Evolutionary conservation across 495 filamentous ascomycete genomes (phyloP).

Genomic region (Penicillium longicatenatum): DNA sequence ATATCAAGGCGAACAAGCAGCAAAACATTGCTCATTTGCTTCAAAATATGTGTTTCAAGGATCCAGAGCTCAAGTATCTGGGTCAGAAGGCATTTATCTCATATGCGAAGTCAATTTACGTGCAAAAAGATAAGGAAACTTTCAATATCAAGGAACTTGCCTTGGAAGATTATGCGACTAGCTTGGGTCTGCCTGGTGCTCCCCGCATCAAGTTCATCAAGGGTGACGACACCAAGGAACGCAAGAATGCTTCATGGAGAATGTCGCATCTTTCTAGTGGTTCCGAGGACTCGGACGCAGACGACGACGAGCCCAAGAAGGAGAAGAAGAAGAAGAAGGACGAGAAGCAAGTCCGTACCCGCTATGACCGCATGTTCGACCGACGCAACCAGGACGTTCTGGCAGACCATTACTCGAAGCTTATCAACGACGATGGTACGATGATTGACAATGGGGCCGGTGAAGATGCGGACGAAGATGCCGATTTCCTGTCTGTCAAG

Average conservation of each 20-base stretch:
- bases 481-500: slow-evolving; percentile 89
- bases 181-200: slow-evolving; percentile 84
- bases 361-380: slow-evolving; percentile 97
- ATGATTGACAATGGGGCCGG: slow-evolving; percentile 43
- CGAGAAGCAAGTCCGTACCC: slow-evolving; percentile 78
- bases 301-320: slow-evolving; percentile 50
- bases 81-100: slow-evolving; percentile 94
- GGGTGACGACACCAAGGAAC: slow-evolving; percentile 77
- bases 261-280: slow-evolving; percentile 51
- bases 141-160: slow-evolving; percentile 81
- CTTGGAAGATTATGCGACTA: slow-evolving; percentile 81
- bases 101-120: slow-evolving; percentile 77
- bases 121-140: slow-evolving; percentile 90
- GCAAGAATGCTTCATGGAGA: slow-evolving; percentile 81
- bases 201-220: slow-evolving; percentile 91
- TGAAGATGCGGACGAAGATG: slow-evolving; percentile 60
- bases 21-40: slow-evolving; percentile 79
- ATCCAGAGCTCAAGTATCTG: slow-evolving; percentile 90
- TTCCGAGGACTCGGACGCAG: slow-evolving; percentile 45
- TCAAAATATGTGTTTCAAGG: slow-evolving; percentile 93
- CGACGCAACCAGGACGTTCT: slow-evolving; percentile 92
- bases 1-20: slow-evolving; percentile 86
- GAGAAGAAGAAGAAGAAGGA: slow-evolving; percentile 52
- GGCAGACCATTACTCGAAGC: slow-evolving; percentile 84
- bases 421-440: slow-evolving; percentile 68